Evolutionary conservation across 257 asterid genomes (phyloP), one percentile per base, ranked within the genome.

Genomic region (Solanum verrucosum): DNA sequence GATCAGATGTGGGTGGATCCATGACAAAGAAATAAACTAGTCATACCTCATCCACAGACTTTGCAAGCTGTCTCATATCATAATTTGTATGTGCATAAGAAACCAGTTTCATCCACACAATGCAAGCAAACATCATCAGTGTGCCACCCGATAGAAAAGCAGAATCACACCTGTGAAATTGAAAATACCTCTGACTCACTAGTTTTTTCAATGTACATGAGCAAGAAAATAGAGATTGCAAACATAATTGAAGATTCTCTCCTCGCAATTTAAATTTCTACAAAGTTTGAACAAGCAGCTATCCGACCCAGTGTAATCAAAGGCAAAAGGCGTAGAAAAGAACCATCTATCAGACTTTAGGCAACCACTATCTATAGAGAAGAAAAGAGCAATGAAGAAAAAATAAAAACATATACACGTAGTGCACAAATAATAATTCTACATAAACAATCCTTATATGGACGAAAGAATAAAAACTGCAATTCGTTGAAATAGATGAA

Each of bases 51-150:
- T 93, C 97, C 88, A 85, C 93, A 79, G 99, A 94, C 89, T 94
- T 93, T 71, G 92, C 92, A 83, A 96, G 95, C 63, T 89, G 92
- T 89, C 98, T 93, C 96, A 97, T 89, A 88, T 97, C 99, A 89
- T 95, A 94, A 88, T 93, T 97, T 87, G 99, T 93, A 90, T 97
- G 99, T 2, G 99, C 99, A 86, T 97, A 97, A 6, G 99, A 97
- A 49, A 97, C 93, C 94, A 96, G 90, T 93, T 97, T 97, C 92
- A 97, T 90, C 99, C 99, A 97, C 91, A 94, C 98, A 87, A 92
- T 92, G 93, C 96, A 93, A 87, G 98, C 89, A 89, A 93, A 91
- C 35, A 94, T 94, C 99, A 95, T 97, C 86, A 97, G 90, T 9
- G 93, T 91, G 85, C 91, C 98, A 52, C 99, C 99, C 4, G 98